These are phyloP conservation scores for Zoysia pacifica DNA, from an alignment of 176 grass and related monocot genomes.

Conservation along the genomic window DNA sequence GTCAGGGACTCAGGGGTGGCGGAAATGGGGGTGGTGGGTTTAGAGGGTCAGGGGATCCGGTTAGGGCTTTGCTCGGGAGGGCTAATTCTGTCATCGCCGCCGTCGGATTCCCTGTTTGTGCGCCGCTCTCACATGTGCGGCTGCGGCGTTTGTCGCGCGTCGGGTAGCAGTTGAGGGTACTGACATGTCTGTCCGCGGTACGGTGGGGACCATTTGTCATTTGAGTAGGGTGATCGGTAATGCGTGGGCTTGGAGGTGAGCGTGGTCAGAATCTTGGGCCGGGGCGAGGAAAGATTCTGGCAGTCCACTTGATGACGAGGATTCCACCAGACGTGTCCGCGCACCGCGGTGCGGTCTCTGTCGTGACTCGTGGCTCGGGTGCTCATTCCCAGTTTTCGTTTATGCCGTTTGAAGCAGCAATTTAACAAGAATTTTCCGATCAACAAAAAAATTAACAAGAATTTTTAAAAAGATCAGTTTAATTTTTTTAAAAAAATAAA, in stretches of 20 bases:
- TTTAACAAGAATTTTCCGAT: no score
- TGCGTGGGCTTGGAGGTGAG: neutral
- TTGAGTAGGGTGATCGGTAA: accelerated
- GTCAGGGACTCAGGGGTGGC: neutral
- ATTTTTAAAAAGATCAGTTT: no score
- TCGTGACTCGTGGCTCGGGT: neutral
- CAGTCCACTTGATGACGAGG: slow-evolving; percentile 24
- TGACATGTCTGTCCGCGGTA: neutral
- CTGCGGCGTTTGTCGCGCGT: neutral
- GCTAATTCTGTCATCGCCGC: neutral
- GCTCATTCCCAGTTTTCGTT: no score
- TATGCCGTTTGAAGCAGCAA: no score
- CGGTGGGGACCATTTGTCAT: neutral
- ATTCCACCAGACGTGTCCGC: neutral
- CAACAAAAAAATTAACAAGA: no score
- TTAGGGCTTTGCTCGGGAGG: slow-evolving; percentile 28
- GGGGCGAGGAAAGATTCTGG: slow-evolving; percentile 4
- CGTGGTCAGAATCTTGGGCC: slow-evolving; percentile 41
- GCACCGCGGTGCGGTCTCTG: neutral
- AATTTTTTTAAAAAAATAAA: no score
- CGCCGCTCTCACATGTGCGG: neutral
- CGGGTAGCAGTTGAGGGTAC: accelerated
- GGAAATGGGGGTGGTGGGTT: slow-evolving; percentile 5
- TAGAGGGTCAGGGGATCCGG: slow-evolving; percentile 11
- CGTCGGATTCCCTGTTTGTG: slow-evolving; percentile 19